Evolutionary conservation across 306 rosid species (phyloP), one percentile per base, ranked within the genome.

Genomic region (Prunus fruticosa): DNA sequence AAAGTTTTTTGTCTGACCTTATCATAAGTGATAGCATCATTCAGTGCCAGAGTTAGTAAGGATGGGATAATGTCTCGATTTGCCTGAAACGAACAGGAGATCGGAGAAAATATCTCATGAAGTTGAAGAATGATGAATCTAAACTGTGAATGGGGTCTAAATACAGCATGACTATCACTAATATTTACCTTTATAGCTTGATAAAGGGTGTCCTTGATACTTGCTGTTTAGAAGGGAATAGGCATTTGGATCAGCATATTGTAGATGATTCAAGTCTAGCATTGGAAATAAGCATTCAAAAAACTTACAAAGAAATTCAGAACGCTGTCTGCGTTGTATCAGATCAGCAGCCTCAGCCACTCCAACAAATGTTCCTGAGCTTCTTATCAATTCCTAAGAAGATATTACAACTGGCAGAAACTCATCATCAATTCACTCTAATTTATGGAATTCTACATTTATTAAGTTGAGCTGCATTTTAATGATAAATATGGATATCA

Each of bases 311-410:
- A 70, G 91, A 80, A 95, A 92, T 3, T 91, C 96, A 70, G 98
- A 92, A 67, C 97, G 93, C 86, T 95, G 98, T 75, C 97, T 84
- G 18, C 89, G 91, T 76, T 95, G 87, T 82, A 90, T 91, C 84
- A 95, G 80, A 80, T 92, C 99, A 73, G 99, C 99, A 54, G 99
- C 99, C 79, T 76, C 80, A 27, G 99, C 97, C 10, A 61, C 80
- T 69, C 76, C 83, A 71, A 84, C 89, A 58, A 86, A 86, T 4
- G 82, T 73, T 53, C 90, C 83, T 0, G 92, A 86, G 87, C 88
- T 84, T 72, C 83, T 81, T 52, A 91, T 71, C 71, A 89, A 72
- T 82, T 88, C 98, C 98, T 92, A 91, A 83, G 79, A 79, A 71
- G 76, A 83, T 81, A 84, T 76, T n/a, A 78, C 83, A 86, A 88